Evolutionary conservation across 1,284 basidiomycete species (phyloP), one percentile per base, ranked within the genome.

Genomic region (Trichosporon sp.): DNA sequence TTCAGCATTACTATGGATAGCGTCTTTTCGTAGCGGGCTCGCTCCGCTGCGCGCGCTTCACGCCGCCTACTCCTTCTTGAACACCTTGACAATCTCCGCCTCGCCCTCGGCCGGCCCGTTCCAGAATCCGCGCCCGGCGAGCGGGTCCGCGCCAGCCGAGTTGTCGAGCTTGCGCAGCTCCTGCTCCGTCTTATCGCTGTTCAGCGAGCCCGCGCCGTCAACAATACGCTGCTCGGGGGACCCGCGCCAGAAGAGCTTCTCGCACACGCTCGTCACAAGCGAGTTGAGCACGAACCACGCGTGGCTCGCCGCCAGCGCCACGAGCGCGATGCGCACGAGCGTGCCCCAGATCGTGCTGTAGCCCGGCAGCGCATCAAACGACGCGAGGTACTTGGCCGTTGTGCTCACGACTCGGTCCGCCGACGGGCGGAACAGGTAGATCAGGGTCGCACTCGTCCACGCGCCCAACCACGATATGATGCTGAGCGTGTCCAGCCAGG

Each of bases 401-500:
- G 74, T 74, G 32, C 44, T 13, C 15, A 32, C 47, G 34, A 34
- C 18, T 21, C 65, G 11, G 44, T 53, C n/a, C 6, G 23, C 2
- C 58, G 15, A 27, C 2, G 85, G 84, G 44, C 87, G 88, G 86
- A 93, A 94, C 75, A 94, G 88, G 83, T 92, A 92, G 62, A 95
- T 90, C 65, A 97, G 87, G 3, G 93, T 90, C 0, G 92, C 87
- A 80, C 94, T 95, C 27, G 90, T 92, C 62, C 96, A 84, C 0
- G 92, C 90, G 1, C 90, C 89, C 64, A 96, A 85, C 93, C 93
- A 97, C 12, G 91, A 87, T 77, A 98, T 86, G 84, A 93, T 90
- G n/a, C 89, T 88, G 73, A 99, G 85, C 5, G 90, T 89, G 70
- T 95, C 90, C 51, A 98, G 87, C 96, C 96, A 99, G 0, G 94